Base-by-base conservation (phyloP, 805 yeast species). In the Saturnispora saitoi region DNA sequence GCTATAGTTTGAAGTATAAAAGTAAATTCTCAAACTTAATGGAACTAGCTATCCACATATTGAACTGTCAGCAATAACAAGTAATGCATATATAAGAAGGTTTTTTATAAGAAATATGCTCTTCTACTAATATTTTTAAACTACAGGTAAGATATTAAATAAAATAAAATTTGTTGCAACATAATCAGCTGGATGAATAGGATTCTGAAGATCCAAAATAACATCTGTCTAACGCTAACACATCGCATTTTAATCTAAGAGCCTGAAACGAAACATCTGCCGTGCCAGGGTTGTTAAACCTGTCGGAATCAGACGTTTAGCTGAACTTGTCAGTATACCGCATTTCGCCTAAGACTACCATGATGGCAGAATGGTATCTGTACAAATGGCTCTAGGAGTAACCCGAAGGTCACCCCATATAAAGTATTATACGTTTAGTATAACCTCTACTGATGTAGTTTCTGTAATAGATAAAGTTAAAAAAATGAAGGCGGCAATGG, bases 381-480 rank as follows among this genome's bases (percentile, higher is more conserved):
- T 68, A 64, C 74, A 71, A 65, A 69, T 64, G 69, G 69, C 76
- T 72, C 71, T 76, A 73, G 62, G 58, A 59, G 58, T 54, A 48
- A 45, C 29, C 43, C 34, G 47, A 28, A 34, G 48, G 36, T 43
- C 46, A 43, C 51, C 45, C 53, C 49, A 32, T 40, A 51, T 40
- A 51, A 53, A 55, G 48, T 46, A 80, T 74, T 63, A 71, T 71
- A 73, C 77, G 71, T 75, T 76, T 80, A 80, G 86, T 78, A 80
- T 79, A 80, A 79, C 86, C 86, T 78, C 86, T 80, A 80, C 86
- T 78, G 83, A 80, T 80, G 86, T 75, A 56, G 57, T 51, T 61
- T 59, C 59, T 60, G 57, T 53, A 66, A 57, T 64, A 49, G 51
- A 49, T 54, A 47, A 28, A 42, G 26, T 1, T n/a, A 26, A 11